These are phyloP conservation scores for Helianthus annuus DNA, from an alignment of 129 eudicot species.

Conservation along the genomic window DNA sequence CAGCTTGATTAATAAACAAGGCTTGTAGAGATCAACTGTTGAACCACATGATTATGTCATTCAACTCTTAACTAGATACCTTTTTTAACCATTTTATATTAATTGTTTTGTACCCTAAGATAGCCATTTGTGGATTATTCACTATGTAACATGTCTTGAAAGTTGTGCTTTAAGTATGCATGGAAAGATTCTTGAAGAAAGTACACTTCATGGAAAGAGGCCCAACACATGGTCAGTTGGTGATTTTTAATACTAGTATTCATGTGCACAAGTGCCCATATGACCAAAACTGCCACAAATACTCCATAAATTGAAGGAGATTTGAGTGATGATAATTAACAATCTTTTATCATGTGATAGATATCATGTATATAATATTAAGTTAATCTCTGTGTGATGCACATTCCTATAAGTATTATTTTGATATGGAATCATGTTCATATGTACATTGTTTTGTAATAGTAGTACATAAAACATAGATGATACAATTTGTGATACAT, in stretches of 20 bases:
- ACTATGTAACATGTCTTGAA: conserved; percentile 23
- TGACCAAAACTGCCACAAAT: conserved; percentile 20
- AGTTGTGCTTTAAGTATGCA: conserved; percentile 30
- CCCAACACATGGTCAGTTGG: conserved; percentile 28
- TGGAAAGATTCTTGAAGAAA: conserved; percentile 37
- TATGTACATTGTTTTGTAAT: too few relatives aligned
- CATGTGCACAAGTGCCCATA: conserved; percentile 31
- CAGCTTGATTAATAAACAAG: neutral
- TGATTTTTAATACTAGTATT: conserved; percentile 10
- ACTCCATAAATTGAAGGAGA: conserved; percentile 5
- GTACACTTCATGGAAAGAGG: conserved; percentile 26
- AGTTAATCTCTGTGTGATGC: neutral
- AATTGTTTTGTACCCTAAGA: conserved; percentile 26
- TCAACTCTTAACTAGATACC: conserved; percentile 11
- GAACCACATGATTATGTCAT: conserved; percentile 37
- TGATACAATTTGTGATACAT: neutral
- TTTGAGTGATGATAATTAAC: neutral
- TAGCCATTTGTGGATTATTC: conserved; percentile 29
- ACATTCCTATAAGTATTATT: too few relatives aligned
- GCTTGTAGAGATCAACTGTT: conserved; percentile 21
- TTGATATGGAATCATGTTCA: neutral
- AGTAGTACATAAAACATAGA: neutral
- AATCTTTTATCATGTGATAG: conserved; percentile 6
- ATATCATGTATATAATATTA: neutral
- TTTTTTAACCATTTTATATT: conserved; percentile 17